Percentiles rank a stretch among this genome's conserved stretches.
Conservation (phyloP, 768 basidiomycete species). For the Pleurotus cornucopiae region DNA sequence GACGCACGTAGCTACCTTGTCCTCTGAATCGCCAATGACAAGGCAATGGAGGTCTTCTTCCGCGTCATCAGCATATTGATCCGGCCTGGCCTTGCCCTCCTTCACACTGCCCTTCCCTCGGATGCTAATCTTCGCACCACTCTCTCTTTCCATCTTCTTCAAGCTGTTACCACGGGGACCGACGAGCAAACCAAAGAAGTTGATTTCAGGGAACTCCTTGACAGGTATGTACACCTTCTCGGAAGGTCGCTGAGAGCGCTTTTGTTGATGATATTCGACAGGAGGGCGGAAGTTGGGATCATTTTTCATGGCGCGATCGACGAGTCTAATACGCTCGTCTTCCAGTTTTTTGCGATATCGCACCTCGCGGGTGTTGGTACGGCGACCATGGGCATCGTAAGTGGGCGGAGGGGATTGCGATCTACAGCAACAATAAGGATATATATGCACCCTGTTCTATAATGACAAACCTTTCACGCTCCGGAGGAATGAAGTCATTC, state of each 20-base stretch:
- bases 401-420: conserved; percentile 97
- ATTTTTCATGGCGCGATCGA: conserved; percentile 95
- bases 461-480: conserved; percentile 75
- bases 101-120: conserved; percentile 98
- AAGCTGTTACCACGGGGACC: conserved; percentile 98
- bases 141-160: conserved; percentile 99
- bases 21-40: conserved; percentile 87
- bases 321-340: conserved; percentile 87
- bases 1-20: conserved; percentile 89
- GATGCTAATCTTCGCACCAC: conserved; percentile 97
- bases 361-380: conserved; percentile 98
- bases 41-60: conserved; percentile 99
- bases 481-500: conserved; percentile 95
- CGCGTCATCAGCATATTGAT: conserved; percentile 92
- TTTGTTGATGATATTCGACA: conserved; percentile 93
- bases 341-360: conserved; percentile 95
- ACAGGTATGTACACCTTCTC: conserved; percentile 99
- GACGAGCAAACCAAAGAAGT: conserved; percentile 97
- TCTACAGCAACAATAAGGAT: conserved; percentile 33
- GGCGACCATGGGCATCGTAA: conserved; percentile 95
- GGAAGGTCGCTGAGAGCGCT: conserved; percentile 87
- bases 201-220: conserved; percentile 99
- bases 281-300: conserved; percentile 98
- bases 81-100: conserved; percentile 95
- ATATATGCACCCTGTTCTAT: conserved; percentile 19